Conservation (phyloP, 495 filamentous ascomycete species). For the Amorphotheca resinae region DNA sequence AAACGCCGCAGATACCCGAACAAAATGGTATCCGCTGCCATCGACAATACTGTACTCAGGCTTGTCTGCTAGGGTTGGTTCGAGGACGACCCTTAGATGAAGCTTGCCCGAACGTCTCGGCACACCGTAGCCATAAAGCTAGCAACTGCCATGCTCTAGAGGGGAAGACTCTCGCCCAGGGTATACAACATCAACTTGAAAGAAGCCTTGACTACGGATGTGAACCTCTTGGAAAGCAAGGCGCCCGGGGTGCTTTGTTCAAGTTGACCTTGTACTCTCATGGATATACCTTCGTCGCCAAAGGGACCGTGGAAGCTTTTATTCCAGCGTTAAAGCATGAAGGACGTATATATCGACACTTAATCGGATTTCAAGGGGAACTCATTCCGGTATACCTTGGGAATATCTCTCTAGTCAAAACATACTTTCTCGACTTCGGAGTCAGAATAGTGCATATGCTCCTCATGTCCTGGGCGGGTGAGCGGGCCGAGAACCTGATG, state of each 20-base stretch:
- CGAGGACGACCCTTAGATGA: background rate
- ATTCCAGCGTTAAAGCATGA: slow-evolving; percentile 29
- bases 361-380: slow-evolving; percentile 26
- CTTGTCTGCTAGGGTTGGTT: background rate
- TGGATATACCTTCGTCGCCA: slow-evolving; percentile 36
- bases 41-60: slow-evolving; percentile 3
- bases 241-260: slow-evolving; percentile 23
- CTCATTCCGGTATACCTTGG: slow-evolving; percentile 32
- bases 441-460: slow-evolving; percentile 33
- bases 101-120: slow-evolving; percentile 2
- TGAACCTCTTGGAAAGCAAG: slow-evolving; percentile 13
- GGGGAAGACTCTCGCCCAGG: too few species aligned
- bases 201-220: slow-evolving; percentile 10
- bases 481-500: slow-evolving; percentile 17
- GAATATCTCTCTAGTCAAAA: slow-evolving; percentile 25
- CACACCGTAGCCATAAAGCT: background rate
- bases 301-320: slow-evolving; percentile 28
- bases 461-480: slow-evolving; percentile 33
- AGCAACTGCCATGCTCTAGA: too few species aligned
- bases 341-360: slow-evolving; percentile 27
- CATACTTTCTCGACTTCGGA: slow-evolving; percentile 21
- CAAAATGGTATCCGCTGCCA: background rate
- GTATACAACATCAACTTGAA: too few species aligned
- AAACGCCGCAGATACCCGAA: background rate
- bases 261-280: slow-evolving; percentile 27